These are phyloP conservation scores for Barbatosphaeria neglecta DNA, from an alignment of 495 filamentous ascomycete species.

Conservation along the genomic window DNA sequence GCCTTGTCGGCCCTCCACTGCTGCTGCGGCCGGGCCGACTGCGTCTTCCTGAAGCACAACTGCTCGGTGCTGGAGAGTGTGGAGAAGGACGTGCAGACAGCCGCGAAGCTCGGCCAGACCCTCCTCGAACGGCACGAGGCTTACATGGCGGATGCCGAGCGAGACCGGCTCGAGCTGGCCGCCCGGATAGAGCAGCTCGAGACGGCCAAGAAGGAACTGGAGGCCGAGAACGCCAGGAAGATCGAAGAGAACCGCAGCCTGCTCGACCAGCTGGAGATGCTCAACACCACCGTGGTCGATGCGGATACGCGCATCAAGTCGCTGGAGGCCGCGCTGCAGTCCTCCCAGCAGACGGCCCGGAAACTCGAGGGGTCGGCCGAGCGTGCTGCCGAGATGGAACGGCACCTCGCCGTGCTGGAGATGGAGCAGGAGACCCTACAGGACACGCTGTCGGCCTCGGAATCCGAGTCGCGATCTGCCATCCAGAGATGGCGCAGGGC, in stretches of 20 bases:
- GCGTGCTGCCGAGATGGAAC: constrained; percentile 65
- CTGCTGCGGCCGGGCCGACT: constrained; percentile 76
- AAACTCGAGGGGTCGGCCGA: constrained; percentile 59
- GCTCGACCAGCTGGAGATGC: constrained; percentile 65
- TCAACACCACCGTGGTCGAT: constrained; percentile 62
- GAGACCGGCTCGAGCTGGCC: constrained; percentile 59
- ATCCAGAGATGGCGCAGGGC: constrained; percentile 73
- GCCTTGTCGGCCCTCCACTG: constrained; percentile 43
- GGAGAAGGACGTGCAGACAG: constrained; percentile 75
- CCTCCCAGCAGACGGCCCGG: constrained; percentile 63
- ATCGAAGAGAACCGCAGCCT: constrained; percentile 71
- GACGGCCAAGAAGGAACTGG: constrained; percentile 60
- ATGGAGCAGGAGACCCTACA: constrained; percentile 66
- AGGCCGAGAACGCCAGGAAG: constrained; percentile 58
- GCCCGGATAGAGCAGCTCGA: constrained; percentile 65
- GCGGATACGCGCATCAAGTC: constrained; percentile 63
- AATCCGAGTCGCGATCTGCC: constrained; percentile 63
- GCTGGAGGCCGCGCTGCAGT: constrained; percentile 60
- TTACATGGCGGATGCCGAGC: constrained; percentile 82
- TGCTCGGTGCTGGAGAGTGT: constrained; percentile 64
- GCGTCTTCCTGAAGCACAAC: constrained; percentile 69
- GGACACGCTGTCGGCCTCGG: constrained; percentile 46
- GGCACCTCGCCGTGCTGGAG: constrained; percentile 65
- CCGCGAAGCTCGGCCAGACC: constrained; percentile 82
- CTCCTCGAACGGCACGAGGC: constrained; percentile 83